phyloP scores from a whole-genome alignment of 352 stramenopile species.

The Phytophthora sojae region DNA sequence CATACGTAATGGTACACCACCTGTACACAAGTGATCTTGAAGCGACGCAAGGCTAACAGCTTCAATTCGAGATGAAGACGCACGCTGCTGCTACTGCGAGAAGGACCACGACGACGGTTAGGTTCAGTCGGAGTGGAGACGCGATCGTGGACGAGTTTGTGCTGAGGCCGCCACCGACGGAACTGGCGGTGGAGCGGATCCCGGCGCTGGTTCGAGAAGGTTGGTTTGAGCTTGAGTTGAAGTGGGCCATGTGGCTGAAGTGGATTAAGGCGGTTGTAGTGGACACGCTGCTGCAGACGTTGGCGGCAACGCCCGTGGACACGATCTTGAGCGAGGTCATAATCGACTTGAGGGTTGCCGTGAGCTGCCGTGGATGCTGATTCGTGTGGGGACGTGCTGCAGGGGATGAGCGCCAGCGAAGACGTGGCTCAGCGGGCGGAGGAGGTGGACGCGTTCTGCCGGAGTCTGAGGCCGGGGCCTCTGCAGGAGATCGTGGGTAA shows the following conservation, averaged over 20 bases:
- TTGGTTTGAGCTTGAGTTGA: slow-evolving; percentile 34
- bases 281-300: slow-evolving; percentile 36
- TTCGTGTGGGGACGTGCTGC: neutral
- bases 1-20: slow-evolving; percentile 7
- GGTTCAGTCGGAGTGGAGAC: slow-evolving; percentile 15
- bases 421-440: slow-evolving; percentile 46
- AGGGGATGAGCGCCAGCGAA: slow-evolving; percentile 50
- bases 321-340: slow-evolving; percentile 18
- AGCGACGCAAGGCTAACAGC: slow-evolving; percentile 7
- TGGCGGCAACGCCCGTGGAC: slow-evolving; percentile 11
- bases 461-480: slow-evolving; percentile 49
- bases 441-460: slow-evolving; percentile 53
- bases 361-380: neutral
- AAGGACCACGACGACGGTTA: neutral
- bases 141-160: neutral
- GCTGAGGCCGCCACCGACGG: neutral
- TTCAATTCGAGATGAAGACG: slow-evolving; percentile 5
- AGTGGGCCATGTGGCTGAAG: slow-evolving; percentile 5
- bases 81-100: neutral
- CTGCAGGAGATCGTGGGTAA: slow-evolving; percentile 61
- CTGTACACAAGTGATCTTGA: slow-evolving; percentile 27
- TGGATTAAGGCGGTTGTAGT: slow-evolving; percentile 13
- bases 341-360: neutral
- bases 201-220: slow-evolving; percentile 57
- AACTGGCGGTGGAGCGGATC: slow-evolving; percentile 49